phyloP scores from a whole-genome alignment of 139 green algal species.

The Chlorella sorokiniana region DNA sequence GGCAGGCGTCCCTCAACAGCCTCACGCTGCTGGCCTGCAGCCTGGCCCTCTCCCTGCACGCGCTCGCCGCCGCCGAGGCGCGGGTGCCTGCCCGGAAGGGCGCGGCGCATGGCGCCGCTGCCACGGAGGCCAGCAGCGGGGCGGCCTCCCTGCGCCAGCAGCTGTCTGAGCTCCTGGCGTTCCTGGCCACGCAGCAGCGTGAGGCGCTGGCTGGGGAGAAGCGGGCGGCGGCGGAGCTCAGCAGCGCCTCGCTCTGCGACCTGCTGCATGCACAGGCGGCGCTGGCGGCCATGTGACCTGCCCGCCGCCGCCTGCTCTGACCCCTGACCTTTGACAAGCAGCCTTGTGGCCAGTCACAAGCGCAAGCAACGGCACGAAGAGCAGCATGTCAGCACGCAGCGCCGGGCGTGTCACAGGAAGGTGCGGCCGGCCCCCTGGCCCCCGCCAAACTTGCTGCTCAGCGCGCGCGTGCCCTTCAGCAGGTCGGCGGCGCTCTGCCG shows the following conservation, averaged over 20 bases:
- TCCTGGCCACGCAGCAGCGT: no score
- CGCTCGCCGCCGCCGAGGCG: background rate
- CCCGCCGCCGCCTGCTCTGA: no score
- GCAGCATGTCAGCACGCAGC: background rate
- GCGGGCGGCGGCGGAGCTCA: background rate
- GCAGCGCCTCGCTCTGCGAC: slow-evolving; percentile 14
- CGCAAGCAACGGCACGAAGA: background rate
- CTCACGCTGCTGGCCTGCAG: slow-evolving; percentile 24
- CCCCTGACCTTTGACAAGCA: no score
- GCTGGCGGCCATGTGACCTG: background rate
- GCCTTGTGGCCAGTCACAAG: no score
- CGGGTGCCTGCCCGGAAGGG: background rate
- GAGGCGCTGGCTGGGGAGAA: background rate
- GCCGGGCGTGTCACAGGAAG: slow-evolving; percentile 6
- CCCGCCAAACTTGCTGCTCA: slow-evolving; percentile 50
- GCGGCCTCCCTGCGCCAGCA: slow-evolving; percentile 6
- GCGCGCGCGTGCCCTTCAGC: slow-evolving; percentile 49
- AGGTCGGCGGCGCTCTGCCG: slow-evolving; percentile 51
- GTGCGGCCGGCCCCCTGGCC: slow-evolving; percentile 26
- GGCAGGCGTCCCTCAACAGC: background rate
- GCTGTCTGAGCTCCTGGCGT: background rate
- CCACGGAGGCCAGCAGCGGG: background rate
- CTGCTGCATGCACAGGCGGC: slow-evolving; percentile 17
- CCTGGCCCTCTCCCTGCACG: slow-evolving; percentile 5
- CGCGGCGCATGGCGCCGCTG: no score